Evolutionary conservation across 2,329 filamentous ascomycete genomes (phyloP), one percentile per base, ranked within the genome.

Genomic region (Westerdykella ornata): DNA sequence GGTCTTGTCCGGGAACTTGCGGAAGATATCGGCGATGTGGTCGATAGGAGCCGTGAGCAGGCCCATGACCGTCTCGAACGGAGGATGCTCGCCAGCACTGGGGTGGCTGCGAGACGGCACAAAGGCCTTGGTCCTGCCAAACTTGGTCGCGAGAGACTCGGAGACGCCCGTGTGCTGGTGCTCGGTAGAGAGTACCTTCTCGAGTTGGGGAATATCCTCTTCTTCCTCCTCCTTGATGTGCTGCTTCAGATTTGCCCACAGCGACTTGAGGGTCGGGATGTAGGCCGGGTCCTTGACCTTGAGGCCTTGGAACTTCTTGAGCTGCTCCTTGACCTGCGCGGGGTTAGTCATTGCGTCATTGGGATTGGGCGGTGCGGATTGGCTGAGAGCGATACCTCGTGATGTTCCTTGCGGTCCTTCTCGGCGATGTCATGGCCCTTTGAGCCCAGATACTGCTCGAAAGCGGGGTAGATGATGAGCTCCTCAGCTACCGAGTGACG

Each of bases 11-110:
- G 74, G 75, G 49, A 78, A 82, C 53, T 72, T 75, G 15, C 72
- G 61, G 47, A 80, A 77, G 5, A 78, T 38, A 55, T 81, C 76
- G 29, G 62, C 63, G 22, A 82, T 46, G 44, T 70, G 71, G 54
- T 81, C 79, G 14, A 81, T 63, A 0, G 78, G 78, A 12, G 77
- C 75, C 0, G 73, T 62, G 57, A 82, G 46, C 16, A 82, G 49
- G 0, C 73, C 76, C 43, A 69, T 70, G 0, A 69, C 73, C 0
- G 72, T 76, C 66, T 81, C 76, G 44, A 78, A 80, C 0, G 73
- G 74, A 2, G 75, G 75, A 28, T 70, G 69, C 45, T 76, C 68
- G 0, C 72, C 72, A 2, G 55, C 62, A 17, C 40, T 50, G 18
- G 62, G 60, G 43, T 65, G 62, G 29, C 47, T 54, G 16, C 59